Conservation (phyloP, 2,329 filamentous ascomycete species). For the Fusarium verrucosum region DNA sequence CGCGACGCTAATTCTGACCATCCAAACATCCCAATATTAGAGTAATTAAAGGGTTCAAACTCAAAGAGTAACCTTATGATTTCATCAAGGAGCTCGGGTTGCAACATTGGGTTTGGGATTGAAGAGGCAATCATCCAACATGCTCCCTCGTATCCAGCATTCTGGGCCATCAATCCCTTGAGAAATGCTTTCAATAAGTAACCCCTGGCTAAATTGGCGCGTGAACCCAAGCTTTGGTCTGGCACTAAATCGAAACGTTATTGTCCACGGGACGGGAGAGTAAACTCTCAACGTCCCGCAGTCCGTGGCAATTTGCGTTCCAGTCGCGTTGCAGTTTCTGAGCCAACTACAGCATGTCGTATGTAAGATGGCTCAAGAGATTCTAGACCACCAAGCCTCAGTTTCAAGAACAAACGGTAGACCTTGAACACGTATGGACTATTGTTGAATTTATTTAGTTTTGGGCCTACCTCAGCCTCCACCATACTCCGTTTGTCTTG, state of each 20-base stretch:
- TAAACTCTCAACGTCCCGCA: conserved; percentile 39
- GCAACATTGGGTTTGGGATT: not conserved
- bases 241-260: conserved; percentile 30
- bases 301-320: conserved; percentile 30
- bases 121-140: not conserved
- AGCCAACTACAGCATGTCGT: conserved; percentile 5
- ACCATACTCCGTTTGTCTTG: not conserved
- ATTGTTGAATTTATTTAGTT: conserved; percentile 6
- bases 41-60: not conserved
- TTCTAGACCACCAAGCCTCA: conserved; percentile 13
- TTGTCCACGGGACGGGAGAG: conserved; percentile 24
- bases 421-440: not conserved
- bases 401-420: conserved; percentile 22
- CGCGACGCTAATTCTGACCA: conserved; percentile 25
- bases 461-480: not conserved
- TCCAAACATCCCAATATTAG: conserved; percentile 6
- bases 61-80: not conserved
- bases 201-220: conserved; percentile 21
- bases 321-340: conserved; percentile 33
- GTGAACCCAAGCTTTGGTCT: conserved; percentile 26
- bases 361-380: conserved; percentile 10
- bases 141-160: not conserved
- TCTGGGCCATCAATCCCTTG: conserved; percentile 7
- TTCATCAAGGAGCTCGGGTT: not conserved
- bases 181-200: conserved; percentile 1